Evolutionary conservation across 192 early-diverging fungal species (phyloP).

Genomic region (Umbelopsis sp.): DNA sequence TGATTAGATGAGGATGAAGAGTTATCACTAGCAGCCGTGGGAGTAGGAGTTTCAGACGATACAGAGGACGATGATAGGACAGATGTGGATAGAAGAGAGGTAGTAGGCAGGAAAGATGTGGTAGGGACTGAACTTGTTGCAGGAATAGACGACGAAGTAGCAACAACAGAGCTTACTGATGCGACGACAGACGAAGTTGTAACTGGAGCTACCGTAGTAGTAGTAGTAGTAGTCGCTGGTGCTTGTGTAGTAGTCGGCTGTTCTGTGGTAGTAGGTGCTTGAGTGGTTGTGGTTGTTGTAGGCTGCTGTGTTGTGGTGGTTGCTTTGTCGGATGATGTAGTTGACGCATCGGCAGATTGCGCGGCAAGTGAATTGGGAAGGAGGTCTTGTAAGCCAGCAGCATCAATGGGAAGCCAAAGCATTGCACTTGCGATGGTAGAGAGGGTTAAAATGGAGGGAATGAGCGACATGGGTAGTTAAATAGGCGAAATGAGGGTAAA

Average conservation of each 20-base stretch:
- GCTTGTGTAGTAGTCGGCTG: background rate
- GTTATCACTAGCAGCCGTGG: background rate
- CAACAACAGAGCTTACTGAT: background rate
- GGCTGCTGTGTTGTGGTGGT: background rate
- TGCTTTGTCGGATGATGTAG: background rate
- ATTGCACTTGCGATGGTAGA: background rate
- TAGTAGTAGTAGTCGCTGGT: background rate
- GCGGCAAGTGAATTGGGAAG: background rate
- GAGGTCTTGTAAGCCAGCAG: background rate
- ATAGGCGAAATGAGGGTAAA: constrained; percentile 7
- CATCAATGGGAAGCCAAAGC: background rate
- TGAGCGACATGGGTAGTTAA: constrained; percentile 11
- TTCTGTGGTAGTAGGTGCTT: background rate
- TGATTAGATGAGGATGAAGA: constrained; percentile 1
- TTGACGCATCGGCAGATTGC: background rate
- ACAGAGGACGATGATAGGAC: background rate
- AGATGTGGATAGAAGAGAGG: background rate
- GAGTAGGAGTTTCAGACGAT: background rate
- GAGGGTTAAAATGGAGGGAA: background rate
- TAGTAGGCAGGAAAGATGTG: background rate
- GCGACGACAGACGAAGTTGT: background rate
- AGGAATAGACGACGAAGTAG: background rate
- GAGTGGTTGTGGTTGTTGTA: background rate
- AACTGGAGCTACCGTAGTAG: background rate
- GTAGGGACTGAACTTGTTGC: background rate